Base-by-base conservation (phyloP, 129 eudicot species). In the Erigeron canadensis region DNA sequence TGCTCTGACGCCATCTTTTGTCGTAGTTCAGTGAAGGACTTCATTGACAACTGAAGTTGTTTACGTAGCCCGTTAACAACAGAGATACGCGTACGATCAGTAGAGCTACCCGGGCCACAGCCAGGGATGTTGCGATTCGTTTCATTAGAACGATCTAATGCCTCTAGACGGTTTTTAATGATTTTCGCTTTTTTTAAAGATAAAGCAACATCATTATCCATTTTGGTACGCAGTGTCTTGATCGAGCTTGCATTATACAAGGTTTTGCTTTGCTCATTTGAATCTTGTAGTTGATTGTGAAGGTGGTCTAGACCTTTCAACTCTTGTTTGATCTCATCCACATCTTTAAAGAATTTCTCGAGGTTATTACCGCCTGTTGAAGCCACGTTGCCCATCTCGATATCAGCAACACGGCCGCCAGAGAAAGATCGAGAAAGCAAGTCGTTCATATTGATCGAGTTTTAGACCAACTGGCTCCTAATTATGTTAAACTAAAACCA, bases 81-180 rank as follows among this genome's bases (percentile, higher is more conserved):
- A 1, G 91, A 87, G 50, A 87, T 83, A 5, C 97, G 79, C 0
- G 91, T 85, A 5, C 95, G 86, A 37, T 90, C 95, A 3, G 89
- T 77, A 15, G 97, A 87, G 77, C 87, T 87, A 2, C 97, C 97
- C 6, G 91, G 87, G 1, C 91, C 89, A 40, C 95, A 85, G 13
- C 87, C 88, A 2, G 88, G 91, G 46, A 85, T 55, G 42, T 75
- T 78, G 2, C 97, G 83, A 22, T 87, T 87, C 22, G 77, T 79
- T 17, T 80, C 91, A 50, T 77, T 87, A 47, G 89, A 71, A 4
- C 75, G 77, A 13, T 90, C 97, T 8, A 90, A 73, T 8, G 89
- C 81, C 64, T 90, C 87, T 4, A 90, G 77, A 22, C 83, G 80
- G 48, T 69, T 83, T 68, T 85, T 90, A 53, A 85, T 80, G 45